Conservation (phyloP, 352 stramenopile genomes). For the Phytophthora brassicae region DNA sequence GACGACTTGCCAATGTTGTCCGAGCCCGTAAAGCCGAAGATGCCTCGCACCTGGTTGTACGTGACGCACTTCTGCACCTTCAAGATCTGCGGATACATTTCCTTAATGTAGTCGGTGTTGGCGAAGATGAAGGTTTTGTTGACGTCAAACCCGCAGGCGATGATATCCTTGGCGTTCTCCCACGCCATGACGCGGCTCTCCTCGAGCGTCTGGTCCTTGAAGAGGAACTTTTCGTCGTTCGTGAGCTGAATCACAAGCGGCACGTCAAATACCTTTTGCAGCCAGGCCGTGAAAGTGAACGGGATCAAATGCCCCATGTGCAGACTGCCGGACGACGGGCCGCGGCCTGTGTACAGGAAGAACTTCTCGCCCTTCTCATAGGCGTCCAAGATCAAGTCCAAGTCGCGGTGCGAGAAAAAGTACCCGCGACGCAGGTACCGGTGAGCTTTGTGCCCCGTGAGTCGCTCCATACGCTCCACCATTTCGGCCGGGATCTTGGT, state of each 20-base stretch:
- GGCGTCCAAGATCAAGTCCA: slow-evolving; percentile 94
- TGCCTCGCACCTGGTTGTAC: slow-evolving; percentile 96
- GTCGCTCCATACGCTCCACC: slow-evolving; percentile 93
- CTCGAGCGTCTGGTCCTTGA: slow-evolving; percentile 95
- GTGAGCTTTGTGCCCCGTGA: slow-evolving; percentile 94
- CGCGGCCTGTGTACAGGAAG: slow-evolving; percentile 99
- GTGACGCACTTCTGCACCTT: slow-evolving; percentile 99
- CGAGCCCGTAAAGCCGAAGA: slow-evolving; percentile 98
- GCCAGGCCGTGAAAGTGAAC: slow-evolving; percentile 99
- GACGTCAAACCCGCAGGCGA: slow-evolving; percentile 96
- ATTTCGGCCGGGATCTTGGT: slow-evolving; percentile 93
- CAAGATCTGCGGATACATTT: slow-evolving; percentile 99
- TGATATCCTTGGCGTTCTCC: slow-evolving; percentile 99
- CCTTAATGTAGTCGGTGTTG: slow-evolving; percentile 98
- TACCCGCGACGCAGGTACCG: slow-evolving; percentile 97
- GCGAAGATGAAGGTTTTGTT: slow-evolving; percentile 99
- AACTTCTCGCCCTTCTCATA: slow-evolving; percentile 97
- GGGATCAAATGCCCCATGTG: slow-evolving; percentile 99
- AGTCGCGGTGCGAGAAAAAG: slow-evolving; percentile 99
- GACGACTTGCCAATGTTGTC: slow-evolving; percentile 99
- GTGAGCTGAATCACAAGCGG: slow-evolving; percentile 99
- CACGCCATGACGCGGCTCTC: slow-evolving; percentile 93
- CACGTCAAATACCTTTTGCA: slow-evolving; percentile 98
- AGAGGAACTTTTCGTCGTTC: slow-evolving; percentile 99
- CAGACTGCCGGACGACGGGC: slow-evolving; percentile 96